Base-by-base conservation (phyloP, 2,329 filamentous ascomycete species). In the Microthyrium microscopicum region DNA sequence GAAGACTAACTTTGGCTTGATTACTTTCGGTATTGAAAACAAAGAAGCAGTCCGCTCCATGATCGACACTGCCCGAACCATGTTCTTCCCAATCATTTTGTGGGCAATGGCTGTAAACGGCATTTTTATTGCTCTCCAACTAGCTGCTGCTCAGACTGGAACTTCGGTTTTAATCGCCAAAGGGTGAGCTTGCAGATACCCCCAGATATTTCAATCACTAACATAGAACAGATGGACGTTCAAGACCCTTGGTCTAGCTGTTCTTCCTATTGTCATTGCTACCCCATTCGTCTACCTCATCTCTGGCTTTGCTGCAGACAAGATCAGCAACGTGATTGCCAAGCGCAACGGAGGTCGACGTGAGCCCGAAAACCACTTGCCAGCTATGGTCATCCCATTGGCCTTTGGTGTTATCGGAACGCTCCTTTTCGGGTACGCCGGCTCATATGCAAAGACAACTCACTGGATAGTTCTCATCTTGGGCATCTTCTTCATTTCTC, bases 101-200 rank as follows among this genome's bases (percentile, higher is more conserved):
- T 50, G 48, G 44, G 45, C 47, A 38, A 46, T 46, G 7, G 43
- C 47, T 40, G 35, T 50, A 16, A 49, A 49, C 39, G 44, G 35
- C 24, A 26, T 29, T n/a, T 29, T 41, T 29, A 31, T 41, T 21
- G 29, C 39, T 20, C 25, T 41, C 21, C 34, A 40, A 20, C 30
- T 45, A 24, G 46, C 47, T 24, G 42, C 42, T 3, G 38, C 40
- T 16, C 47, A 48, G 37, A 46, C 43, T 9, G 43, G 41, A 3
- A 40, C 46, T 12, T 42, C 46, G 11, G 43, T 45, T 13, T 38
- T 48, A 4, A 34, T 48, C 7, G 45, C 33, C 27, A 20, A 18
- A 12, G 35, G 35, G 35, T 36, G 13, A 25, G 34, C n/a, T 36
- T 8, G 8, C 29, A 9, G 13, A 26, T 22, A 9, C 29, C 17